Conservation (phyloP, 176 grass and related monocot species). For the Oropetium thomaeum region DNA sequence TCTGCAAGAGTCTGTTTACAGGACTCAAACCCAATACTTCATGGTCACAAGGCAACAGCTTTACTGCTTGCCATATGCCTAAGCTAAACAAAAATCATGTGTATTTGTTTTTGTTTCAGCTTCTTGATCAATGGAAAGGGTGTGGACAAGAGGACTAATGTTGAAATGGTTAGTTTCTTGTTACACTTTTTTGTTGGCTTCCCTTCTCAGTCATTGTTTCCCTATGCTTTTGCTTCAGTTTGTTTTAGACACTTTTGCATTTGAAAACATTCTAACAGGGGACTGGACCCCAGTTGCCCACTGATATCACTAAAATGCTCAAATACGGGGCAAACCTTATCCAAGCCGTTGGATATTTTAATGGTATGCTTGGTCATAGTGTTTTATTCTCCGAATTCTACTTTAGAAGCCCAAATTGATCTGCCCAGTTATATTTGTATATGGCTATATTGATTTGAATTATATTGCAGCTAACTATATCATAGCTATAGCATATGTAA, state of each 20-base stretch:
- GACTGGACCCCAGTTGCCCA: slow-evolving; percentile 77
- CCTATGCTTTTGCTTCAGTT: background rate
- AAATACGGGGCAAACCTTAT: slow-evolving; percentile 98
- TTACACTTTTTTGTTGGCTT: background rate
- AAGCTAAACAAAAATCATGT: slow-evolving; percentile 10
- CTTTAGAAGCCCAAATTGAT: background rate
- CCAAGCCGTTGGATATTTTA: slow-evolving; percentile 92
- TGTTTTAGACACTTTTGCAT: background rate
- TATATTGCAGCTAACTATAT: slow-evolving; percentile 70
- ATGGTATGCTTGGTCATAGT: slow-evolving; percentile 43
- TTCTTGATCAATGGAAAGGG: slow-evolving; percentile 94
- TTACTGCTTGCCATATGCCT: slow-evolving; percentile 2
- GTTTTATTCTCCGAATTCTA: slow-evolving; percentile 14
- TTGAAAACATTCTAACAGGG: slow-evolving; percentile 54
- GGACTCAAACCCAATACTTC: no score
- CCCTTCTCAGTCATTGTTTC: background rate
- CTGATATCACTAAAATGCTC: slow-evolving; percentile 97
- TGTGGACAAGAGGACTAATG: slow-evolving; percentile 85
- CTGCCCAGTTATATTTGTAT: background rate
- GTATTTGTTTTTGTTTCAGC: slow-evolving; percentile 46
- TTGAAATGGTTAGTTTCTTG: slow-evolving; percentile 64
- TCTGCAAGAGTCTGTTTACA: no score
- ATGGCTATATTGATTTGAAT: slow-evolving; percentile 4
- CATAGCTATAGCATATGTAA: slow-evolving; percentile 72
- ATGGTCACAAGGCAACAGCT: no score